Evolutionary conservation across 1,139 yeast genomes (phyloP), one percentile per base, ranked within the genome.

Genomic region (Sugiyamaella japonica): DNA sequence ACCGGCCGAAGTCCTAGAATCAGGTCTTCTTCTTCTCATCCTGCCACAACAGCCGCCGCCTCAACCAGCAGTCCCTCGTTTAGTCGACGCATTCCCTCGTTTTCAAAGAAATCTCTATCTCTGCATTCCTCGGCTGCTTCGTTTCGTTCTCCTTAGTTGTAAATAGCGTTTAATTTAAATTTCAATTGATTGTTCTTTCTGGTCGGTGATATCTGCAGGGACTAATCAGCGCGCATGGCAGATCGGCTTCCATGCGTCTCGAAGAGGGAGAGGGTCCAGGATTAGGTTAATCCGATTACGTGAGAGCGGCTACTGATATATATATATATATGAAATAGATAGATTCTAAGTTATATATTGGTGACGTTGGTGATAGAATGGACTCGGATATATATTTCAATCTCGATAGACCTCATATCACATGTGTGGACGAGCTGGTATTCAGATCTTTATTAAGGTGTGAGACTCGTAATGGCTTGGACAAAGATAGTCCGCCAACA

Each of bases 301-400:
- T 29, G 34, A 29, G 34, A 29, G 34, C 34, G 34, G 34, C 34
- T 5, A 29, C 9, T 7, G 9, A 29, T 5, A 29, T 29, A 29
- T 20, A 20, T 20, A 20, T 12, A 29, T 29, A 20, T 20, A 20
- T 20, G n/a, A n/a, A n/a, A n/a, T n/a, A n/a, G n/a, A n/a, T n/a
- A n/a, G n/a, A n/a, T n/a, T n/a, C n/a, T n/a, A n/a, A n/a, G n/a
- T n/a, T n/a, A n/a, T n/a, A n/a, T n/a, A n/a, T n/a, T n/a, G n/a
- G 6, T 29, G 34, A 12, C 34, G 34, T 5, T 29, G n/a, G 9
- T 7, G 2, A 29, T 17, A 20, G 20, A 15, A 61, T 61, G 64
- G 64, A 61, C 43, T 54, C 63, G 28, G 64, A 61, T 50, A 53
- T 57, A 23, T 46, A 50, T 29, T 61, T 56, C 50, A 48, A 42